phyloP scores from a whole-genome alignment of 1,139 yeast genomes.

The Nadsonia starkeyi-henricii region DNA sequence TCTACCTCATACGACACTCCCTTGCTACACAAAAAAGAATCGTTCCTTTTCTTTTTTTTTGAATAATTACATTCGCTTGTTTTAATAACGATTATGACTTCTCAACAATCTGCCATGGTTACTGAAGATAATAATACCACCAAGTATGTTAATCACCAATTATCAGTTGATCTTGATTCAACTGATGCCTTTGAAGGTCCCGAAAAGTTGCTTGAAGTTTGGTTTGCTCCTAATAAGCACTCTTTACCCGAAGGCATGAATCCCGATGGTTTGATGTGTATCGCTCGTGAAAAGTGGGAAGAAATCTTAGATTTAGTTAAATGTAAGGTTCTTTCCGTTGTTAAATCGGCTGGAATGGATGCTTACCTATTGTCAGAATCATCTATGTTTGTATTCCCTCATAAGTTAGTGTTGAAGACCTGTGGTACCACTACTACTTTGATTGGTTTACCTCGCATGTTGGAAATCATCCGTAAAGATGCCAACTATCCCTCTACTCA shows the following conservation, averaged over 20 bases:
- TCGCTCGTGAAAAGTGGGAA: conserved; percentile 59
- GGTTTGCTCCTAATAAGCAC: conserved; percentile 51
- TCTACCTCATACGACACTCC: background rate
- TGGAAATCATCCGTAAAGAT: conserved; percentile 32
- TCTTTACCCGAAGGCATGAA: conserved; percentile 22
- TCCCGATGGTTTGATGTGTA: conserved; percentile 37
- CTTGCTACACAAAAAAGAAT: background rate
- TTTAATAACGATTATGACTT: conserved; percentile 9
- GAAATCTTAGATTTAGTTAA: conserved; percentile 64
- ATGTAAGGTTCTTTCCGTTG: conserved; percentile 78
- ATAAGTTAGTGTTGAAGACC: conserved; percentile 76
- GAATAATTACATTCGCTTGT: conserved; percentile 15
- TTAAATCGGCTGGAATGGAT: conserved; percentile 52
- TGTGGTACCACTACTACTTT: conserved; percentile 94
- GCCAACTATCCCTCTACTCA: conserved; percentile 19
- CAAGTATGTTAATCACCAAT: conserved; percentile 54
- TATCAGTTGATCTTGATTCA: conserved; percentile 72
- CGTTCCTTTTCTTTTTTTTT: conserved; percentile 2
- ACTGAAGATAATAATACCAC: conserved; percentile 29
- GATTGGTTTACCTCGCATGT: conserved; percentile 48
- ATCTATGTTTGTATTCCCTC: conserved; percentile 77
- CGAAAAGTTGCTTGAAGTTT: conserved; percentile 79
- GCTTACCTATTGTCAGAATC: conserved; percentile 85
- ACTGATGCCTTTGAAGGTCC: conserved; percentile 95
- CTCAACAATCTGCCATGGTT: conserved; percentile 23